These are phyloP conservation scores for Citrus sp. DNA, from an alignment of 345 rosid genomes.

Conservation along the genomic window DNA sequence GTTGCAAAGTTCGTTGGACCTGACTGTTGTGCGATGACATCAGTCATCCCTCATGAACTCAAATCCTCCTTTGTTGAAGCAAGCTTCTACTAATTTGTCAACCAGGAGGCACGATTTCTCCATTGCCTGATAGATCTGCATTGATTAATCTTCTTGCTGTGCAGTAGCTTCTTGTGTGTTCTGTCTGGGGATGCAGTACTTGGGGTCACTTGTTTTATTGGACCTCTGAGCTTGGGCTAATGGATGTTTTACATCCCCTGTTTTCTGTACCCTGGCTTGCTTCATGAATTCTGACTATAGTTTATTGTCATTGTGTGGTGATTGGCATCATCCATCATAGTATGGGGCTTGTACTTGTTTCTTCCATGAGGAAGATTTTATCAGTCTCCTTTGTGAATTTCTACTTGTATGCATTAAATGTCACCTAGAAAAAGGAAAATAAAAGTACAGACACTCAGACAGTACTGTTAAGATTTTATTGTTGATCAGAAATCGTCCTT, in stretches of 20 bases:
- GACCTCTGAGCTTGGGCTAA: neutral
- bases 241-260: neutral
- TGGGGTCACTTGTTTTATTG: neutral
- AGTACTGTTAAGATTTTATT: neutral
- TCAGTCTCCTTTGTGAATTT: conserved; percentile 3
- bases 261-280: neutral
- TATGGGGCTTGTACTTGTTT: neutral
- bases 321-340: neutral
- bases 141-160: neutral
- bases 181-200: neutral
- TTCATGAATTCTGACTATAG: neutral
- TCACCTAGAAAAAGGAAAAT: neutral
- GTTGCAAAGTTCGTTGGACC: neutral
- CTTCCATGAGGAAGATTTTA: neutral
- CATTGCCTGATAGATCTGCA: neutral
- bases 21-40: neutral
- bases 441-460: neutral
- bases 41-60: neutral
- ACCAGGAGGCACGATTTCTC: neutral
- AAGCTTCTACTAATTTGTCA: neutral
- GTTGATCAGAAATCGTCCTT: neutral
- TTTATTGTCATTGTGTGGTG: neutral
- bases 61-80: neutral
- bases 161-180: neutral
- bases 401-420: neutral